A percentile compares a stretch with the other conserved stretches of the same genome.
phyloP scores from a whole-genome alignment of 441 rosid species.

The Erysimum pusillum region DNA sequence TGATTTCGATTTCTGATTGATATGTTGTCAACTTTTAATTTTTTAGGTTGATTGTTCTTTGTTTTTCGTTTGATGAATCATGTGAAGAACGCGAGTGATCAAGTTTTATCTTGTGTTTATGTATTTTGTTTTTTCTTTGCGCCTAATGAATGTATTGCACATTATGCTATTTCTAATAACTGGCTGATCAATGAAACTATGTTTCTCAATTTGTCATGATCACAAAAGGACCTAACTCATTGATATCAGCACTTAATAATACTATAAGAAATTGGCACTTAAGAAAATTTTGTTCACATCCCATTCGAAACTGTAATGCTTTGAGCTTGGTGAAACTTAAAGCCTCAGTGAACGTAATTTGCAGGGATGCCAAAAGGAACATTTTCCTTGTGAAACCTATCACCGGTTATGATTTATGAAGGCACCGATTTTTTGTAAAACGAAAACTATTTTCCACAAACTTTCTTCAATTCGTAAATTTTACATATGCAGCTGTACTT shows the following conservation, averaged over 20 bases:
- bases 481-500: not conserved
- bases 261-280: no score
- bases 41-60: conserved; percentile 23
- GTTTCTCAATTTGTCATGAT: not conserved
- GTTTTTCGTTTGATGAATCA: conserved; percentile 16
- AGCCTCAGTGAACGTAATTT: not conserved
- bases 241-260: no score
- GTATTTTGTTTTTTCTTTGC: conserved; percentile 20
- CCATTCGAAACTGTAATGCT: no score
- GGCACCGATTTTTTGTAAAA: not conserved
- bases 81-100: conserved; percentile 24
- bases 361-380: not conserved
- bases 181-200: not conserved
- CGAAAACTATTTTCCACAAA: not conserved
- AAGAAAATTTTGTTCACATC: no score
- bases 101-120: conserved; percentile 23
- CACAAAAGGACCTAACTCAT: not conserved
- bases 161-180: not conserved
- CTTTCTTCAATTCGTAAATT: not conserved
- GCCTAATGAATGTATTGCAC: conserved; percentile 12
- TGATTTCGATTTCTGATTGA: conserved; percentile 46
- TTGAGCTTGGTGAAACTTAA: not conserved
- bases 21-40: conserved; percentile 11
- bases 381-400: not conserved
- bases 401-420: not conserved